Evolutionary conservation across 306 rosid species (phyloP).

Genomic region (Quercus agrifolia): DNA sequence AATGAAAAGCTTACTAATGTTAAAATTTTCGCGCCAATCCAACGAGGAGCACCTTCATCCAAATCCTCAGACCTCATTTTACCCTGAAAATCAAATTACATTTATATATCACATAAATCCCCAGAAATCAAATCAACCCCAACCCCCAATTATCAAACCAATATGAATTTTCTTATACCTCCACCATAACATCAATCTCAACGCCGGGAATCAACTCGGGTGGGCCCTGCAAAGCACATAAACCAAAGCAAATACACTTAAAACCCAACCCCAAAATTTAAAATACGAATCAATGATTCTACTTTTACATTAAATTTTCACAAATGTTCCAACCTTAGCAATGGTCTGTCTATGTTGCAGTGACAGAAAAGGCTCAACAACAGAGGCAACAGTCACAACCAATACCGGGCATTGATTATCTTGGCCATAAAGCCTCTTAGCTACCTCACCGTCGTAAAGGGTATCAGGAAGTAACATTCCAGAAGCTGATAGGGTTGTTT

Average conservation of each 20-base stretch:
- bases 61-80: conserved; percentile 24
- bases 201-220: conserved; percentile 81
- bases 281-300: conserved; percentile 3
- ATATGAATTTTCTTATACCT: conserved; percentile 30
- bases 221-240: conserved; percentile 56
- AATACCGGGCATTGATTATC: conserved; percentile 43
- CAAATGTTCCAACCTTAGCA: conserved; percentile 48
- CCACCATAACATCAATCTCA: conserved; percentile 71
- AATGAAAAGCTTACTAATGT: conserved; percentile 53
- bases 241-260: conserved; percentile 16
- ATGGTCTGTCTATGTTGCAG: conserved; percentile 49
- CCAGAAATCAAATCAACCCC: not conserved
- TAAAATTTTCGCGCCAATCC: conserved; percentile 64
- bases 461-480: conserved; percentile 69
- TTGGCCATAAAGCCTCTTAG: conserved; percentile 38
- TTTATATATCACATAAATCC: conserved; percentile 3
- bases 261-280: conserved; percentile 5
- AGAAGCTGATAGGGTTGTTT: conserved; percentile 91
- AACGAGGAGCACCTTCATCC: conserved; percentile 43
- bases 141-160: not conserved
- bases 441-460: conserved; percentile 55
- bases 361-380: conserved; percentile 86
- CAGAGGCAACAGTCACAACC: conserved; percentile 76
- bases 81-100: conserved; percentile 22
- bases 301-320: not conserved